Conservation (phyloP, 2,329 filamentous ascomycete genomes). For the Aspergillus amoenus region DNA sequence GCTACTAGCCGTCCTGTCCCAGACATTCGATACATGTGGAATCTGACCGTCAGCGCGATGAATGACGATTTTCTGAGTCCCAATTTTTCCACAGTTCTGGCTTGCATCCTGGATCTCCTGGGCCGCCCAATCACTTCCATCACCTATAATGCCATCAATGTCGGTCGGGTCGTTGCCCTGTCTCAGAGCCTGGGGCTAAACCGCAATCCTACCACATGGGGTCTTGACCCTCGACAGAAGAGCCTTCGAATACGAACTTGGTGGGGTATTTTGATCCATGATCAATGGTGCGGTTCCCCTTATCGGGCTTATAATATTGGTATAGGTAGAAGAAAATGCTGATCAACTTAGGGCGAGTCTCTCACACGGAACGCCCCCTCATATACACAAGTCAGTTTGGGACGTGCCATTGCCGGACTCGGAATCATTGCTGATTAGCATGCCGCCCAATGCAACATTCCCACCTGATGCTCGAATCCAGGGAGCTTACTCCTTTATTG, state of each 20-base stretch:
- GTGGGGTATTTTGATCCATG: slow-evolving; percentile 9
- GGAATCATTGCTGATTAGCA: not conserved
- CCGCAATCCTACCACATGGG: slow-evolving; percentile 6
- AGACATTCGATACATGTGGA: slow-evolving; percentile 10
- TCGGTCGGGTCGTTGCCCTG: slow-evolving; percentile 4
- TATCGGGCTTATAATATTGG: not conserved
- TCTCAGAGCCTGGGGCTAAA: slow-evolving; percentile 6
- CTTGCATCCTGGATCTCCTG: slow-evolving; percentile 6
- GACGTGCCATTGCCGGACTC: slow-evolving; percentile 6
- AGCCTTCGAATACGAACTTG: slow-evolving; percentile 7
- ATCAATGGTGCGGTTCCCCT: slow-evolving; percentile 2
- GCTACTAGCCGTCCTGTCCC: not conserved
- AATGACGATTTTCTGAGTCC: slow-evolving; percentile 11
- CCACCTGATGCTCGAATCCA: not conserved
- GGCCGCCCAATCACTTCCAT: slow-evolving; percentile 8
- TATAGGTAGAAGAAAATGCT: not conserved
- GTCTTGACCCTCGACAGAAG: slow-evolving; percentile 7
- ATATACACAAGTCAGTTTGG: slow-evolving; percentile 5
- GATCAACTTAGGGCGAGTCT: slow-evolving; percentile 1
- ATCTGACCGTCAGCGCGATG: slow-evolving; percentile 9
- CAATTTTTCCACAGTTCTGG: slow-evolving; percentile 5
- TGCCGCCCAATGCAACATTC: not conserved
- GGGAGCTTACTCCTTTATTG: slow-evolving; percentile 4
- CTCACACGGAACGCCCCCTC: slow-evolving; percentile 7
- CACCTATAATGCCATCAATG: slow-evolving; percentile 9